phyloP scores from a whole-genome alignment of 78 protist species.

The Anaeramoeba ignava region DNA sequence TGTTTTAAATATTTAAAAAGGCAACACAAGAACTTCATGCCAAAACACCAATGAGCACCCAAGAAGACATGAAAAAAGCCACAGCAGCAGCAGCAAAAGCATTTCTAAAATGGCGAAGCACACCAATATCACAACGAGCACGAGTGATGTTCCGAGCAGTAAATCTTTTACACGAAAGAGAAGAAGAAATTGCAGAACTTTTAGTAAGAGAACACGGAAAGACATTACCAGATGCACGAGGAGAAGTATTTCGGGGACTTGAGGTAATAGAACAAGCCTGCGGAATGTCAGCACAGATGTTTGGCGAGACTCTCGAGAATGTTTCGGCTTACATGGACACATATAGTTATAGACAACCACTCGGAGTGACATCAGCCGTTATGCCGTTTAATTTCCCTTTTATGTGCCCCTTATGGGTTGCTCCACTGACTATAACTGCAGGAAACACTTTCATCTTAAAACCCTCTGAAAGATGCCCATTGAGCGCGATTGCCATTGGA shows the following conservation, averaged over 20 bases:
- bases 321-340: conserved; percentile 76
- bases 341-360: conserved; percentile 73
- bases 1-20: too few relatives aligned
- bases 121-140: conserved; percentile 57
- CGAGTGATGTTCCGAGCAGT: conserved; percentile 62
- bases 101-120: conserved; percentile 62
- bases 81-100: too few relatives aligned
- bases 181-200: conserved; percentile 45
- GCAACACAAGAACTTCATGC: too few relatives aligned
- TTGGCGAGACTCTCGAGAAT: conserved; percentile 78
- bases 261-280: conserved; percentile 87
- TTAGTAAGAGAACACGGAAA: conserved; percentile 88
- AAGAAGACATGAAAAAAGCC: too few relatives aligned
- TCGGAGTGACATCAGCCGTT: conserved; percentile 93
- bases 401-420: conserved; percentile 35
- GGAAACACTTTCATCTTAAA: conserved; percentile 89
- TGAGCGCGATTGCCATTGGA: conserved; percentile 59
- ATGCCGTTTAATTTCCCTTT: conserved; percentile 49
- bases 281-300: conserved; percentile 43
- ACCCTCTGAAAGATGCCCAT: conserved; percentile 87
- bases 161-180: conserved; percentile 54
- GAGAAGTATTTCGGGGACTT: conserved; percentile 37
- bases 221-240: conserved; percentile 79
- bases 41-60: too few relatives aligned
- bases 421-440: conserved; percentile 78